Conservation (phyloP, 441 rosid species). For the Biscutella laevigata region DNA sequence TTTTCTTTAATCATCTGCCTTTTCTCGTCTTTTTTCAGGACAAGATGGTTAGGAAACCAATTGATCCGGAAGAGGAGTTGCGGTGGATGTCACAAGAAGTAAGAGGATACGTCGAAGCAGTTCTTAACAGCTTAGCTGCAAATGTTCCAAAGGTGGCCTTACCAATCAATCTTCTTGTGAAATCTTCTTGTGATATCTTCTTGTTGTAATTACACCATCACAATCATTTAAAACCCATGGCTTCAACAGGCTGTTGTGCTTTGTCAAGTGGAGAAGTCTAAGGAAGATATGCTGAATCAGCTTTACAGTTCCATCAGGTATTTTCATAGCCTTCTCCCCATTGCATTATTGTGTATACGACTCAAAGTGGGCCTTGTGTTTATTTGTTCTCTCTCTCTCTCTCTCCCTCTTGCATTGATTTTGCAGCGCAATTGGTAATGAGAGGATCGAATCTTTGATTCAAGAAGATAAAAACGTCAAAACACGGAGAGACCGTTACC, state of each 20-base stretch:
- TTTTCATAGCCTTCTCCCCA: neutral
- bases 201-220: neutral
- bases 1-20: no score
- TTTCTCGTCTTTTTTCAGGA: constrained; percentile 31
- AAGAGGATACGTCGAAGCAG: constrained; percentile 70
- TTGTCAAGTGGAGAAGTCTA: constrained; percentile 74
- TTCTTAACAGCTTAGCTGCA: constrained; percentile 64
- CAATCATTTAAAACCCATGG: neutral
- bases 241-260: constrained; percentile 60
- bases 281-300: constrained; percentile 69
- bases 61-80: constrained; percentile 69
- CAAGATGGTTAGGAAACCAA: constrained; percentile 54
- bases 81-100: constrained; percentile 85
- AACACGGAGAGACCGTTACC: constrained; percentile 42
- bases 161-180: neutral
- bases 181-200: neutral
- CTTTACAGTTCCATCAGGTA: constrained; percentile 60
- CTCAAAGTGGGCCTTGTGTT: neutral
- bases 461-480: constrained; percentile 57
- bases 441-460: constrained; percentile 51
- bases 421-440: constrained; percentile 43
- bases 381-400: no score
- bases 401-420: neutral
- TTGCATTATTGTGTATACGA: neutral
- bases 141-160: constrained; percentile 67